Base-by-base conservation (phyloP, 768 basidiomycete species). In the Psilocybe subaeruginosa region DNA sequence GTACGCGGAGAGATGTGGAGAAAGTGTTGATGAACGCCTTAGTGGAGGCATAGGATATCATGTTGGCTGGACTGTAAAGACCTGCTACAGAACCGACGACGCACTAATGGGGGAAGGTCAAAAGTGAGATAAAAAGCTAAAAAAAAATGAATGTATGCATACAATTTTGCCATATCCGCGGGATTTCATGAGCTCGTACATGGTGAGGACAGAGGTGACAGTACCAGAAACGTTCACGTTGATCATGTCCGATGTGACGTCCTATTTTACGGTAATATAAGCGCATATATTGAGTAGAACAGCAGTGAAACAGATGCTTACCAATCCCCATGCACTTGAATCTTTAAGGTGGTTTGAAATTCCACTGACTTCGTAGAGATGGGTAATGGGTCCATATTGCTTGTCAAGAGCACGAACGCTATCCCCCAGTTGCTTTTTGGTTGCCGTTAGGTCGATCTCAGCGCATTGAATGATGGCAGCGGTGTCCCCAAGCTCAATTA, bases 21-120 rank as follows among this genome's bases (percentile, higher is more conserved):
- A 76, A 74, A 4, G 69, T 74, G 57, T 73, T 72, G 60, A 76
- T 62, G 56, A 74, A 74, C 0, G 73, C 57, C 33, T 74, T 74
- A 33, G 70, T 74, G 16, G 75, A 70, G 2, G 71, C 68, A 58
- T 73, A 72, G 19, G 69, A 63, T 16, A 76, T 72, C 69, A 73
- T 74, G 62, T 74, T 74, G 30, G 72, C 70, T 2, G 75, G 73
- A n/a, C 58, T 63, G 61, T 65, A 69, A 8, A 69, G 47, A 4
- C 71, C 75, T 2, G 70, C 67, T 27, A 70, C 58, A 4, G 75
- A 73, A 9, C 70, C 70, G 6, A 74, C 70, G 43, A 74, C 67
- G 56, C 73, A 74, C 75, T 76, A 23, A 4, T 16, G 12, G 12
- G 1, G 1, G 14, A 37, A 31, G 3, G 1, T 17, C 19, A 47